phyloP scores from a whole-genome alignment of 352 stramenopile species.

The Globisporangium carolinianum region DNA sequence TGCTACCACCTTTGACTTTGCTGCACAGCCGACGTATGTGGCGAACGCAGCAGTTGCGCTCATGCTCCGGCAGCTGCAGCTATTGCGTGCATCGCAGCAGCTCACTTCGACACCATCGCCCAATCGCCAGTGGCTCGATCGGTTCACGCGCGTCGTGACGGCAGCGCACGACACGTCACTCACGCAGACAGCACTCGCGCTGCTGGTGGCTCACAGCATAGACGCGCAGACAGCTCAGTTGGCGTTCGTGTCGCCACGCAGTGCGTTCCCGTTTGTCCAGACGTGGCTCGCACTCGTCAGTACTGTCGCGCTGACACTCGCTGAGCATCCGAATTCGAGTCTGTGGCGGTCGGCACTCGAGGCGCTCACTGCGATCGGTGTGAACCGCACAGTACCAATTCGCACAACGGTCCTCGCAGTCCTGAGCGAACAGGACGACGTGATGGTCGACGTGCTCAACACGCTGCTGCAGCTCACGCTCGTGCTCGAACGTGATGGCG shows the following conservation, averaged over 20 bases:
- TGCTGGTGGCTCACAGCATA: conserved; percentile 10
- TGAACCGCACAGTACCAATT: not conserved
- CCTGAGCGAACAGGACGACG: conserved; percentile 63
- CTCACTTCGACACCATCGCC: no score
- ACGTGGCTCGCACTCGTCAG: conserved; percentile 40
- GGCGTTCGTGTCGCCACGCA: conserved; percentile 28
- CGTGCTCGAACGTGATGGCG: not conserved
- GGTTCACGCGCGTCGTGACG: conserved; percentile 2
- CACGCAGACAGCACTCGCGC: conserved; percentile 16
- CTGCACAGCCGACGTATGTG: conserved; percentile 33
- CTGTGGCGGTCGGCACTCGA: not conserved
- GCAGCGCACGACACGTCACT: conserved; percentile 15
- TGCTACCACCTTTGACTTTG: conserved; percentile 6
- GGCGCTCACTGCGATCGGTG: not conserved
- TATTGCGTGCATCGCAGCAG: conserved; percentile 11
- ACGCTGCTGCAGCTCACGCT: conserved; percentile 24
- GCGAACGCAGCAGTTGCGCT: conserved; percentile 31
- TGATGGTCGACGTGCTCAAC: conserved; percentile 56
- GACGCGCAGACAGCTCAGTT: not conserved
- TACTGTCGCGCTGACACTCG: conserved; percentile 17
- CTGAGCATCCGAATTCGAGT: conserved; percentile 5
- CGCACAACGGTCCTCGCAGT: conserved; percentile 35
- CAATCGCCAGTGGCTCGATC: no score
- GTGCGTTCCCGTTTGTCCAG: conserved; percentile 49
- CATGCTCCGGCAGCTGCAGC: conserved; percentile 20